A percentile compares a stretch with the other conserved stretches of the same genome.
Conservation (phyloP, 495 filamentous ascomycete genomes). For the Penicillium turbatum region DNA sequence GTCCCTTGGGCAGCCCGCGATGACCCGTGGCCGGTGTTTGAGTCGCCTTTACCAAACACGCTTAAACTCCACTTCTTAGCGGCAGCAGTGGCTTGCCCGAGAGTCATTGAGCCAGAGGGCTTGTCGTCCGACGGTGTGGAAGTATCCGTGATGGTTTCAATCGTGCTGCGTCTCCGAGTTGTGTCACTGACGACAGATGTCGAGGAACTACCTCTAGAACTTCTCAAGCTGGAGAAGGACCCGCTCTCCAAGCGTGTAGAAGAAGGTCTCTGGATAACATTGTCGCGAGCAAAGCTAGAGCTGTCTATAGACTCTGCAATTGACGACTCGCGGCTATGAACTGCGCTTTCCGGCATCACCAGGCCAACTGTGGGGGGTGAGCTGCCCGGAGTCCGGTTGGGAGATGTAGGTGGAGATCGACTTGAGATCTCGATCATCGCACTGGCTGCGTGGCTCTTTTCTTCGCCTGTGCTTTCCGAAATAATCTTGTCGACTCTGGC, state of each 20-base stretch:
- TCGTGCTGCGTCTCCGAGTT: slow-evolving; percentile 33
- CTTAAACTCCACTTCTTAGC: slow-evolving; percentile 83
- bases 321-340: slow-evolving; percentile 32
- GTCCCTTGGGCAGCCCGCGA: slow-evolving; percentile 44
- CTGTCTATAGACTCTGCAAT: slow-evolving; percentile 33
- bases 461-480: slow-evolving; percentile 32
- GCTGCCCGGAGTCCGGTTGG: slow-evolving; percentile 46
- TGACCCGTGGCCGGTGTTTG: slow-evolving; percentile 26
- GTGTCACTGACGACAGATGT: slow-evolving; percentile 31
- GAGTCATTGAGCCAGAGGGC: slow-evolving; percentile 46
- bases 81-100: slow-evolving; percentile 68
- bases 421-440: slow-evolving; percentile 63
- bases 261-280: slow-evolving; percentile 22
- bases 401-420: slow-evolving; percentile 56
- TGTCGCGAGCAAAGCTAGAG: slow-evolving; percentile 14
- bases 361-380: slow-evolving; percentile 46
- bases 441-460: slow-evolving; percentile 54
- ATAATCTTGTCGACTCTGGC: slow-evolving; percentile 56
- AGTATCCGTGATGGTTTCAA: slow-evolving; percentile 41
- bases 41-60: slow-evolving; percentile 57
- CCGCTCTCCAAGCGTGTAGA: slow-evolving; percentile 25
- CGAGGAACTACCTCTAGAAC: slow-evolving; percentile 29
- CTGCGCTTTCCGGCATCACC: slow-evolving; percentile 20
- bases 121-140: slow-evolving; percentile 32
- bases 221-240: slow-evolving; percentile 29